Conservation (phyloP, 2,329 filamentous ascomycete species). For the Acephala macrosclerotiorum region DNA sequence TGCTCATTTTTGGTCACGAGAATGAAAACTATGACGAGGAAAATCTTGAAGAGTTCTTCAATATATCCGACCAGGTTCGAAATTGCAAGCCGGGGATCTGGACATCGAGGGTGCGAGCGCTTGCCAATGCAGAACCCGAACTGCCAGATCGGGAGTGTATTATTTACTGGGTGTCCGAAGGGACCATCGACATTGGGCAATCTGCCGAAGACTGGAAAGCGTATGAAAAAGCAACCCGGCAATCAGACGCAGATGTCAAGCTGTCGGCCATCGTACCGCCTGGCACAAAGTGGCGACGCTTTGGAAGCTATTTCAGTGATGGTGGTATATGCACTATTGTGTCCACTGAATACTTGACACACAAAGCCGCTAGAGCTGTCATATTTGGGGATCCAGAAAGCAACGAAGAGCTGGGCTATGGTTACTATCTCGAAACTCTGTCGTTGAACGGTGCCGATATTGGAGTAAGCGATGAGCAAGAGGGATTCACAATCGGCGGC, state of each 20-base stretch:
- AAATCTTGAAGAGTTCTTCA: background rate
- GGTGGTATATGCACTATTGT: background rate
- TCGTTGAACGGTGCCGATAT: constrained; percentile 1
- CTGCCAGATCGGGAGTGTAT: background rate
- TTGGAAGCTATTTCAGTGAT: background rate
- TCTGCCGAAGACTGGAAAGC: constrained; percentile 2
- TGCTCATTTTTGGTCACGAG: constrained; percentile 1
- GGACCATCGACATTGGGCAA: background rate
- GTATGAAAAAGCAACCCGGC: background rate
- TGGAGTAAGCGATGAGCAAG: background rate
- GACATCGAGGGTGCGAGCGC: background rate
- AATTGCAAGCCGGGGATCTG: constrained; percentile 7
- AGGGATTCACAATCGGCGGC: background rate
- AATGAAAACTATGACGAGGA: constrained; percentile 3
- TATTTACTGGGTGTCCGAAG: background rate
- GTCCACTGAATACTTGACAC: background rate
- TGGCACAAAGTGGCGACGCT: constrained; percentile 3
- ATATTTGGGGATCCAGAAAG: constrained; percentile 1
- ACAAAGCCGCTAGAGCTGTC: background rate
- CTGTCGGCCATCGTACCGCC: background rate
- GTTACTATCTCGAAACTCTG: background rate
- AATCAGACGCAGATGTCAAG: background rate
- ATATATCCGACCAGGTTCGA: background rate
- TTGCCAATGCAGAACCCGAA: background rate
- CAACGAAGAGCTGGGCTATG: background rate